Evolutionary conservation across 2,329 filamentous ascomycete genomes (phyloP).

Genomic region (Colletotrichum lini): DNA sequence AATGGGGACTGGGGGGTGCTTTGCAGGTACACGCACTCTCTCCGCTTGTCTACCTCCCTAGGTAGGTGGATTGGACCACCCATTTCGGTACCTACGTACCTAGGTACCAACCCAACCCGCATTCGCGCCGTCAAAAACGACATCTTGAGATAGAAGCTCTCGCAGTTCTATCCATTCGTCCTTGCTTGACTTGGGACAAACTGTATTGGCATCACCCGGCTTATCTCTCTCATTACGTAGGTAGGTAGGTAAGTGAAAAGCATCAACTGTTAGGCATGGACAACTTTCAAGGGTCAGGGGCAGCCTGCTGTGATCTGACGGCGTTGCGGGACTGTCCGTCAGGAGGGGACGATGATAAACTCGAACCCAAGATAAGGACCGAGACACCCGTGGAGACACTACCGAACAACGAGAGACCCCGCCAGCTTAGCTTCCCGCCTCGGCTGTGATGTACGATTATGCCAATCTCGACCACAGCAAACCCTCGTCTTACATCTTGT

Average conservation of each 20-base stretch:
- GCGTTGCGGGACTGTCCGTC: background rate
- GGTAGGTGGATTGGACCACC: no score
- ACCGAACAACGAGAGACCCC: background rate
- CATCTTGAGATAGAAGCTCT: background rate
- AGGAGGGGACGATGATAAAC: background rate
- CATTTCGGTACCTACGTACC: background rate
- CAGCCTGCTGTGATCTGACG: background rate
- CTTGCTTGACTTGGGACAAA: no score
- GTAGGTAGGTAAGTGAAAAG: background rate
- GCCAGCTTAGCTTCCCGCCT: background rate
- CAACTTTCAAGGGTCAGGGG: background rate
- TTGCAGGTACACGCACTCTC: background rate
- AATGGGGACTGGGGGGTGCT: background rate
- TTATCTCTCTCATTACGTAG: background rate
- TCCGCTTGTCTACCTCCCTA: background rate
- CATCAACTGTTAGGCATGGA: background rate
- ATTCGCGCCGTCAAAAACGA: background rate
- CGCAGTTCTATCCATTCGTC: background rate
- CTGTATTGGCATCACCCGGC: background rate
- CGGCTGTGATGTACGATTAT: background rate
- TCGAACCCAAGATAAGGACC: constrained; percentile 3
- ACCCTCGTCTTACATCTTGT: no score
- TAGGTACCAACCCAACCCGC: background rate
- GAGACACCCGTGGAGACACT: background rate
- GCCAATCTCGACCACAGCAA: no score